Base-by-base conservation (phyloP, 2,329 filamentous ascomycete genomes). In the Fusarium chaquense region DNA sequence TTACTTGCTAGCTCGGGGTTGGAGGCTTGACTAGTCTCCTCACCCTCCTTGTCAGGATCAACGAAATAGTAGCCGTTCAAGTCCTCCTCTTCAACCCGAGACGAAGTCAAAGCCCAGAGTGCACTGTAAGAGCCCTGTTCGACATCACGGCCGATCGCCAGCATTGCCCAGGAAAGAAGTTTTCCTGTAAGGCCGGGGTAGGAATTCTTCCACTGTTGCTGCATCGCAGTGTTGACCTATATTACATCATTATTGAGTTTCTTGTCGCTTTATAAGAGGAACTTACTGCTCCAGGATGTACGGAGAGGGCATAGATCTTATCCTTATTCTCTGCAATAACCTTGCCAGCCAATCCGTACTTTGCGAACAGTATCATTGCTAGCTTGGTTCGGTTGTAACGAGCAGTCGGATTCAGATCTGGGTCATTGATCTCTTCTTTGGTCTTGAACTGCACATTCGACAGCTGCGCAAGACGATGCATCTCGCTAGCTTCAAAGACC, bases 191-290 rank as follows among this genome's bases (percentile, higher is more conserved):
- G 68, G 0, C 81, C 81, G 0, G 81, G 81, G 45, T 83, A 83
- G 0, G 81, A 81, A 18, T 82, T 80, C 60, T 83, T 83, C 81
- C 81, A 83, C 59, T 83, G 81, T 53, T 83, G 75, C 54, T 83
- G 80, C 78, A 83, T 83, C 5, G 76, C 76, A 0, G 82, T 83
- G 10, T 81, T 83, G 24, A 83, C 81, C 81, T 82, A 16, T 3
- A 1, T 8, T 0, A 2, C 24, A 11, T 60, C 2, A 65, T 30
- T 6, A 24, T 6, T 4, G 3, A 6, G 3, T n/a, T 8, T 2
- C 1, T 20, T 3, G 1, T 12, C 8, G 1, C 1, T 0, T 12
- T 20, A 9, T 4, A 2, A 11, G 2, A 1, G 2, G 20, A 3
- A 54, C 67, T 43, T 52, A 63, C 67, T 1, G 67, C 58, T 57